Conservation (phyloP, 768 basidiomycete genomes). For the Suillus placidus region DNA sequence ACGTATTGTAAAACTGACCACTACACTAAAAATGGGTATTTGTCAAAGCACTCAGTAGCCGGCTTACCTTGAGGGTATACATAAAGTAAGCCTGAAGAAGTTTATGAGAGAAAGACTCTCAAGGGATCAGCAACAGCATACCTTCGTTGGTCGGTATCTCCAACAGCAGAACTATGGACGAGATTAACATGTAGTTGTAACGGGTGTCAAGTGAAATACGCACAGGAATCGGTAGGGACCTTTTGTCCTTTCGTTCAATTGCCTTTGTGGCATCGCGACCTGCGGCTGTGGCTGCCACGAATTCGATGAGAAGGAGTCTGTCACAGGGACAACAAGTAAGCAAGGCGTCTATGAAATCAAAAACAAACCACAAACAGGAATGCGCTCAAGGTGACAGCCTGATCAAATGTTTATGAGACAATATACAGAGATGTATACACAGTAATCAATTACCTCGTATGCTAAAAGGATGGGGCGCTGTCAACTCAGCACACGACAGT, state of each 20-base stretch:
- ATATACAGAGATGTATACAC: constrained; percentile 12
- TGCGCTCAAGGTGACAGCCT: constrained; percentile 84
- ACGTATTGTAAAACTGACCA: constrained; percentile 92
- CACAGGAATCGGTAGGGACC: constrained; percentile 67
- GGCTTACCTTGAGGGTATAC: constrained; percentile 75
- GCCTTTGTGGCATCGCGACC: constrained; percentile 68
- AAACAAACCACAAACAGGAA: constrained; percentile 64
- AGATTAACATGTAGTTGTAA: constrained; percentile 1
- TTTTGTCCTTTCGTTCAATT: constrained; percentile 79
- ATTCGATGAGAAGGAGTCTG: constrained; percentile 82
- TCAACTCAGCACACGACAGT: constrained; percentile 21
- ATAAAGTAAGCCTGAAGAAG: constrained; percentile 76
- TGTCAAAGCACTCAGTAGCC: neutral
- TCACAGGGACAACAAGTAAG: constrained; percentile 6
- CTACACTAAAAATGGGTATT: constrained; percentile 35
- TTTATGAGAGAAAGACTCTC: constrained; percentile 1
- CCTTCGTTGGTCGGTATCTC: constrained; percentile 83
- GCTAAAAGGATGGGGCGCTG: constrained; percentile 39
- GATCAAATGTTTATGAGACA: constrained; percentile 19
- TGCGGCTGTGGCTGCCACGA: constrained; percentile 69
- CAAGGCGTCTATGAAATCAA: neutral
- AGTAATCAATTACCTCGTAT: constrained; percentile 57
- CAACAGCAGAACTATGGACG: constrained; percentile 70
- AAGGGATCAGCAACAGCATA: constrained; percentile 21
- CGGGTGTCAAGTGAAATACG: constrained; percentile 30